phyloP scores from a whole-genome alignment of 345 rosid species.

The Arabis hirsuta region DNA sequence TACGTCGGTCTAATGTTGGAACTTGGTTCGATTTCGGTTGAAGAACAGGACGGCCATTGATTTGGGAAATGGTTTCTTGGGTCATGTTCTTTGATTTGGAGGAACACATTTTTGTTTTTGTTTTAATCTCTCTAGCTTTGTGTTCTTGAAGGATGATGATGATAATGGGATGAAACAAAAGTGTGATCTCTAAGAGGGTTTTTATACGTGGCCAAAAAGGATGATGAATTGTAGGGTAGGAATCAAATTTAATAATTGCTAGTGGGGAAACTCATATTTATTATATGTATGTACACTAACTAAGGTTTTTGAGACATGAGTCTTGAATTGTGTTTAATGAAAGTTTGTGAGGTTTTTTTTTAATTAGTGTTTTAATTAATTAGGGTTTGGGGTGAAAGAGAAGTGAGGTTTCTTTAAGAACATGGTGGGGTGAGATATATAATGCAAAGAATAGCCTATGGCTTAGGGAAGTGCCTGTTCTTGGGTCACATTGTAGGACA shows the following conservation, averaged over 20 bases:
- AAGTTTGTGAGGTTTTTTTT: constrained; percentile 10
- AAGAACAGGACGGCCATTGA: constrained; percentile 68
- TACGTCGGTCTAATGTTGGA: constrained; percentile 50
- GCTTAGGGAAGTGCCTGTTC: constrained; percentile 43
- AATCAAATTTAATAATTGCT: constrained; percentile 21
- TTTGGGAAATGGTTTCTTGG: constrained; percentile 43
- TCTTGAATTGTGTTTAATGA: constrained; percentile 27
- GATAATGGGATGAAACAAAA: constrained; percentile 42
- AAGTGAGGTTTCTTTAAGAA: constrained; percentile 37
- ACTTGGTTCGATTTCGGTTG: constrained; percentile 70
- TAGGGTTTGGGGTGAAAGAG: constrained; percentile 48
- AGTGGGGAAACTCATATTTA: constrained; percentile 31
- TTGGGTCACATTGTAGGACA: constrained; percentile 42
- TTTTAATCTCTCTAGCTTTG: constrained; percentile 9
- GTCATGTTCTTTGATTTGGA: constrained; percentile 49
- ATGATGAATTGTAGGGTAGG: constrained; percentile 38
- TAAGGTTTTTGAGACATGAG: constrained; percentile 30
- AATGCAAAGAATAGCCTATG: constrained; percentile 46
- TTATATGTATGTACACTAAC: constrained; percentile 13
- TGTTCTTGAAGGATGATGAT: constrained; percentile 22
- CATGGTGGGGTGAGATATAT: constrained; percentile 45
- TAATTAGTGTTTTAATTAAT: constrained; percentile 24
- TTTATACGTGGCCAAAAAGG: constrained; percentile 38
- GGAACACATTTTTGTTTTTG: constrained; percentile 56
- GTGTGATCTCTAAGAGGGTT: constrained; percentile 39